A percentile compares a stretch with the other conserved stretches of the same genome.
phyloP scores from a whole-genome alignment of 2,329 filamentous ascomycete genomes.

The Calonectria naviculata region DNA sequence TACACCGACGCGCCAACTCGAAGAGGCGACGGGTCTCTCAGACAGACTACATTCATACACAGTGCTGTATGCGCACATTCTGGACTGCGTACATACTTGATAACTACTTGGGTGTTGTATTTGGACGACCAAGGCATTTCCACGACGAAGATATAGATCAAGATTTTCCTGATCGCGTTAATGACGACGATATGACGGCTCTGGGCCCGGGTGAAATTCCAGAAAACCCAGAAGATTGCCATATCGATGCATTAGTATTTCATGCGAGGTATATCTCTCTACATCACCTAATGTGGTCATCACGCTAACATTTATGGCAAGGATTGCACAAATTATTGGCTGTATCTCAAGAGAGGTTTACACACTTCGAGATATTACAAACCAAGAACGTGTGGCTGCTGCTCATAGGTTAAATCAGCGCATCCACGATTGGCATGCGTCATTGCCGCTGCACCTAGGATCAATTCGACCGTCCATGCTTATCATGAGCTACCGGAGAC shows the following conservation, averaged over 20 bases:
- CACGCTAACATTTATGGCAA: constrained; percentile 18
- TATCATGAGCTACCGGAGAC: constrained; percentile 57
- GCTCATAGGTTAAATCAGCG: constrained; percentile 51
- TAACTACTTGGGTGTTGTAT: constrained; percentile 71
- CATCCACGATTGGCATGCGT: constrained; percentile 52
- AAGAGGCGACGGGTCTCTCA: constrained; percentile 30
- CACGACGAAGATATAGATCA: constrained; percentile 75
- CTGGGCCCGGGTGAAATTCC: constrained; percentile 47
- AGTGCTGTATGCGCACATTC: constrained; percentile 68
- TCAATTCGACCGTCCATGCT: constrained; percentile 56
- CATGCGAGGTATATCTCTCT: constrained; percentile 50
- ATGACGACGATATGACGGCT: constrained; percentile 66
- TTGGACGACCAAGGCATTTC: constrained; percentile 69
- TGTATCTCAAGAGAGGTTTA: constrained; percentile 53
- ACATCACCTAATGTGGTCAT: background rate
- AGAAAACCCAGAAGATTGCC: constrained; percentile 53
- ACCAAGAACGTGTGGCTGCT: constrained; percentile 49
- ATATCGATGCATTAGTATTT: constrained; percentile 60
- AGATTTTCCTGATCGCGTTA: constrained; percentile 64
- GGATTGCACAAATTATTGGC: constrained; percentile 52
- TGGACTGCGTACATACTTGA: constrained; percentile 73
- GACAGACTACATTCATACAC: constrained; percentile 56
- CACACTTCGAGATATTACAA: constrained; percentile 47
- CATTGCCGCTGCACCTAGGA: constrained; percentile 55
- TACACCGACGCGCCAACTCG: constrained; percentile 39